Evolutionary conservation across 164 flowering plant species (phyloP).

Genomic region (Vitis cinerea): DNA sequence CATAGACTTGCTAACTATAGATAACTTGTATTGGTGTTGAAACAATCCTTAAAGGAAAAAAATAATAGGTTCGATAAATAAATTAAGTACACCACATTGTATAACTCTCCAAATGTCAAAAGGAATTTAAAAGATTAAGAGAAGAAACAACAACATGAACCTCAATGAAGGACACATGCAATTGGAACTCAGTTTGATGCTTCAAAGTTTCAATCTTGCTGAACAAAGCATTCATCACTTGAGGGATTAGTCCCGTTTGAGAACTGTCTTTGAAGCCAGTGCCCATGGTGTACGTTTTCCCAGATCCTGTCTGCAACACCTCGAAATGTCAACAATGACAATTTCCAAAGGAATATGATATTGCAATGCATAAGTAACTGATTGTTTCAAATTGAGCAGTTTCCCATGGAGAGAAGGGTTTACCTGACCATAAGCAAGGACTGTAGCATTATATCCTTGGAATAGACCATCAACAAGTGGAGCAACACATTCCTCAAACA

Average conservation of each 20-base stretch:
- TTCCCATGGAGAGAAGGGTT: slow-evolving; percentile 1
- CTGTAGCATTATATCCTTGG: slow-evolving; percentile 99
- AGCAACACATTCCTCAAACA: slow-evolving; percentile 89
- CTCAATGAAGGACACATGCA: slow-evolving; percentile 98
- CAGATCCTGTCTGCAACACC: slow-evolving; percentile 89
- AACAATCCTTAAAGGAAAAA: neutral
- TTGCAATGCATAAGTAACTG: neutral
- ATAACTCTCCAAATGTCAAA: neutral
- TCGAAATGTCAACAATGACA: slow-evolving; percentile 11
- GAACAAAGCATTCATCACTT: slow-evolving; percentile 84
- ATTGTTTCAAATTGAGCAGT: neutral
- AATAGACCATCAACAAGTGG: slow-evolving; percentile 95
- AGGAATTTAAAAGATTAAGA: neutral
- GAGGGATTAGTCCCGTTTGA: slow-evolving; percentile 81
- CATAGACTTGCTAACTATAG: neutral
- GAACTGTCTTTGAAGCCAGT: slow-evolving; percentile 77
- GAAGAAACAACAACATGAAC: slow-evolving; percentile 28
- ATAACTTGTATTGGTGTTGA: neutral
- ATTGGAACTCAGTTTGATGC: slow-evolving; percentile 84
- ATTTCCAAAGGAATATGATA: neutral
- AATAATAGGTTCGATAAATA: neutral
- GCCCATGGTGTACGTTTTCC: slow-evolving; percentile 99
- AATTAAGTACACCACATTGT: neutral
- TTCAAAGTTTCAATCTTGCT: slow-evolving; percentile 71
- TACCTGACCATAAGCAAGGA: slow-evolving; percentile 99